phyloP scores from a whole-genome alignment of 2,329 filamentous ascomycete genomes.

The Verticillium zaregamsianum region DNA sequence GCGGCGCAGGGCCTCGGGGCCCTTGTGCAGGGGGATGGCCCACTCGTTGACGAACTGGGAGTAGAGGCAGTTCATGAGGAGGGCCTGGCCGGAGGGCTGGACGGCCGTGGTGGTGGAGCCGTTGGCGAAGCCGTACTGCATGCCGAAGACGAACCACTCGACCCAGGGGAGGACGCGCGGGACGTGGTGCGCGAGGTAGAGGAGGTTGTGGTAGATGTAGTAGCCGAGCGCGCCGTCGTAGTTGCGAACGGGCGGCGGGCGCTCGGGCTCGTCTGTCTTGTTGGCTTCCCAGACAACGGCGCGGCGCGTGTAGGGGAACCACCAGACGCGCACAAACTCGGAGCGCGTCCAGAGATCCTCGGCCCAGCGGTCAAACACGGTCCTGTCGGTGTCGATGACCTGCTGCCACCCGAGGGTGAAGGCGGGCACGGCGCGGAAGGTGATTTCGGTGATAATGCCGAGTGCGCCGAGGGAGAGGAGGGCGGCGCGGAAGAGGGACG shows the following conservation, averaged over 20 bases:
- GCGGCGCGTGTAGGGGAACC: conserved; percentile 87
- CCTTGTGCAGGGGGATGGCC: conserved; percentile 82
- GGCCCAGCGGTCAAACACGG: conserved; percentile 69
- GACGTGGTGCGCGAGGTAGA: conserved; percentile 73
- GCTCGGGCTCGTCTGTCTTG: conserved; percentile 61
- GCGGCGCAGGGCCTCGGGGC: conserved; percentile 79
- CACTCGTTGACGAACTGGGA: conserved; percentile 99
- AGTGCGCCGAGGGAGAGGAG: conserved; percentile 84
- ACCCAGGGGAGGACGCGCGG: conserved; percentile 81
- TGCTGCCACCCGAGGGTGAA: conserved; percentile 89
- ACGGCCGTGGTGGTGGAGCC: conserved; percentile 67
- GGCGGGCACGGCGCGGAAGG: conserved; percentile 72
- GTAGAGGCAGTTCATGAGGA: conserved; percentile 96
- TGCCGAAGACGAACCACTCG: conserved; percentile 94
- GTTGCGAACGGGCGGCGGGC: conserved; percentile 62
- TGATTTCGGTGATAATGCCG: conserved; percentile 87
- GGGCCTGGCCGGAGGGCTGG: conserved; percentile 72
- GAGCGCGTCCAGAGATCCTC: conserved; percentile 73
- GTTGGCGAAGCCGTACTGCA: conserved; percentile 90
- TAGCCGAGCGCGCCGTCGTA: conserved; percentile 82
- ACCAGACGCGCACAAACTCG: conserved; percentile 95
- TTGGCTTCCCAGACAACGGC: conserved; percentile 89
- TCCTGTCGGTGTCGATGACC: conserved; percentile 65
- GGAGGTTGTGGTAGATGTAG: conserved; percentile 85
- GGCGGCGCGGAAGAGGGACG: conserved; percentile 81